Percentiles rank a stretch among this genome's conserved stretches.
Evolutionary conservation across 2,329 filamentous ascomycete genomes (phyloP).

Genomic region (Paecilomyces variotii): DNA sequence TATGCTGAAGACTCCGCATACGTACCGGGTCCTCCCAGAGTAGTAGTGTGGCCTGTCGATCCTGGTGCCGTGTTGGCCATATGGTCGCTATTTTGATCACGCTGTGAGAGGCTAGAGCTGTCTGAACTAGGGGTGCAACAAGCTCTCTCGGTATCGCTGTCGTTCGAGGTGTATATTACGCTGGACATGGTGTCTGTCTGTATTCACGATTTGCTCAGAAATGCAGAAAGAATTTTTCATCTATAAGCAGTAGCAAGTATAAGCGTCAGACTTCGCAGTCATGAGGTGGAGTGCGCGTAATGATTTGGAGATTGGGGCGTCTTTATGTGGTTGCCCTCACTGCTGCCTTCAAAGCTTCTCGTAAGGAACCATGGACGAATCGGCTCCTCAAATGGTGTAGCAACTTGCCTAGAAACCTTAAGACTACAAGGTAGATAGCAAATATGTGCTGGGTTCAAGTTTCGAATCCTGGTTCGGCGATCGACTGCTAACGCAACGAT

Average conservation of each 20-base stretch:
- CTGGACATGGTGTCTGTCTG: background rate
- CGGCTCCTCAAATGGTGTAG: background rate
- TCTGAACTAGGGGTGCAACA: background rate
- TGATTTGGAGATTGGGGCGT: background rate
- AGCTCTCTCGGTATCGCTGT: background rate
- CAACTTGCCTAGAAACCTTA: too few species aligned
- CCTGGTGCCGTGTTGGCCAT: background rate
- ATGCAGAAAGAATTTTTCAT: background rate
- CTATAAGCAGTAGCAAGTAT: background rate
- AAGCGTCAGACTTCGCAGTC: background rate
- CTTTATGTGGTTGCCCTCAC: background rate
- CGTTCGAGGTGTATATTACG: background rate
- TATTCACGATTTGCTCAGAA: background rate
- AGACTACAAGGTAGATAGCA: too few species aligned
- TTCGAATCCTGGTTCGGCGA: too few species aligned
- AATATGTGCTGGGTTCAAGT: too few species aligned
- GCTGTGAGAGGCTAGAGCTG: background rate
- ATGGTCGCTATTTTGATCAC: background rate
- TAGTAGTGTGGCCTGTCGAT: background rate
- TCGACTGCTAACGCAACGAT: too few species aligned
- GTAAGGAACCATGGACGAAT: background rate
- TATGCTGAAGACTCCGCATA: background rate
- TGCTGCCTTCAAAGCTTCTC: background rate
- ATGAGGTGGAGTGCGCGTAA: background rate
- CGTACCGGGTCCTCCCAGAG: background rate